Evolutionary conservation across 352 stramenopile species (phyloP), one percentile per base, ranked within the genome.

Genomic region (Globisporangium cylindrosporum): DNA sequence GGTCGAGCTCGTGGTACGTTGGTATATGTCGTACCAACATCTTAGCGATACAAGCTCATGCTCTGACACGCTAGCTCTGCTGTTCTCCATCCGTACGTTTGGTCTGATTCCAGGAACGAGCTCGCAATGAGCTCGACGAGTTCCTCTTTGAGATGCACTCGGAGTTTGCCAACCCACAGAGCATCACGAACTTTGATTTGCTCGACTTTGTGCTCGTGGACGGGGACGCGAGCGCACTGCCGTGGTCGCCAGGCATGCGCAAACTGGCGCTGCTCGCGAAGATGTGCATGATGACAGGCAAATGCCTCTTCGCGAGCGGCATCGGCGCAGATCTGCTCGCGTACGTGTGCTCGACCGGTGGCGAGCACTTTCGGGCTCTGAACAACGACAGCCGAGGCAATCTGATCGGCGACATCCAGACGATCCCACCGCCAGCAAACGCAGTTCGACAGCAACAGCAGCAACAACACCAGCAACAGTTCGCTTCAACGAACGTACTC

Each of bases 241-340:
- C 84, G 10, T 95, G 88, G 88, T 66, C 78, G 5, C 82, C 81
- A 0, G 75, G 71, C 36, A 77, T 89, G 69, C 80, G 81, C 46
- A 90, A 94, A 60, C 73, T 95, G 9, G 59, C 74, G 38, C 58
- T 91, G 24, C 70, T 91, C 20, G 77, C 75, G 24, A 95, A 95
- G 71, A 93, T 94, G 86, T 95, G 88, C 71, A 94, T 93, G 86
- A 92, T 94, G 84, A 94, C 88, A 12, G 88, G 86, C 46, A 95
- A 95, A 59, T 95, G 88, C 27, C 79, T 87, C 15, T 95, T 88
- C 65, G 84, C 76, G 34, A 88, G 75, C 61, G 77, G 80, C 20
- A 62, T 94, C 22, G 86, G 84, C 14, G 86, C 88, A 1, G 67
- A 66, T 4, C 58, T 94, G 41, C 46, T 95, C 9, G 76, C 86